These are phyloP conservation scores for Apiospora marii DNA, from an alignment of 2,329 filamentous ascomycete species.

Conservation along the genomic window DNA sequence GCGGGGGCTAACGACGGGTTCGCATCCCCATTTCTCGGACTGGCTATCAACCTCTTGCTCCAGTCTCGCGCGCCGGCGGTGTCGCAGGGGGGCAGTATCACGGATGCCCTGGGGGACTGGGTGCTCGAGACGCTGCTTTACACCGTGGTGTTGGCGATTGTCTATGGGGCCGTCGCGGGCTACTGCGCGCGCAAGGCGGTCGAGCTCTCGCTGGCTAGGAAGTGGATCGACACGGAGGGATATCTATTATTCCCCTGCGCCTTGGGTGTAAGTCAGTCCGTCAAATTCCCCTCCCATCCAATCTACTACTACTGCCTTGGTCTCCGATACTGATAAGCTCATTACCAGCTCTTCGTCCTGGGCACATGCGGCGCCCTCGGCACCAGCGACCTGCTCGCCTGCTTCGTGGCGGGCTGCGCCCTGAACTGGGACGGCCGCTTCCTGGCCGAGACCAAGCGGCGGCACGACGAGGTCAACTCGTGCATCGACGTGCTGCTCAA, in stretches of 20 bases:
- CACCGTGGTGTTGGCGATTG: slow-evolving; percentile 60
- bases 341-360: slow-evolving; percentile 59
- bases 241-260: slow-evolving; percentile 61
- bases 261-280: slow-evolving; percentile 48
- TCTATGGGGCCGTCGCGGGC: slow-evolving; percentile 61
- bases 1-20: slow-evolving; percentile 70
- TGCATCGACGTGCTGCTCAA: slow-evolving; percentile 44
- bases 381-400: slow-evolving; percentile 67
- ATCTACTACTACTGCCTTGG: too few relatives aligned
- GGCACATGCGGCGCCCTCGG: slow-evolving; percentile 65
- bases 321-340: too few relatives aligned
- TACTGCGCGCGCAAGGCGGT: slow-evolving; percentile 55
- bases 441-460: slow-evolving; percentile 60
- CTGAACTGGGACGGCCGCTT: slow-evolving; percentile 71
- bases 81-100: background rate
- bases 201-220: slow-evolving; percentile 52
- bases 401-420: slow-evolving; percentile 65
- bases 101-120: slow-evolving; percentile 52
- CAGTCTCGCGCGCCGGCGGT: background rate
- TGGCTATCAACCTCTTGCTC: slow-evolving; percentile 49
- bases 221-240: slow-evolving; percentile 64
- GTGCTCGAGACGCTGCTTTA: slow-evolving; percentile 67
- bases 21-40: slow-evolving; percentile 67
- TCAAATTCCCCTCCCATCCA: too few relatives aligned
- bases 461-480: slow-evolving; percentile 68